Percentiles rank a stretch among this genome's conserved stretches.
Evolutionary conservation across 768 basidiomycete species (phyloP).

Genomic region (Calocera cornea): DNA sequence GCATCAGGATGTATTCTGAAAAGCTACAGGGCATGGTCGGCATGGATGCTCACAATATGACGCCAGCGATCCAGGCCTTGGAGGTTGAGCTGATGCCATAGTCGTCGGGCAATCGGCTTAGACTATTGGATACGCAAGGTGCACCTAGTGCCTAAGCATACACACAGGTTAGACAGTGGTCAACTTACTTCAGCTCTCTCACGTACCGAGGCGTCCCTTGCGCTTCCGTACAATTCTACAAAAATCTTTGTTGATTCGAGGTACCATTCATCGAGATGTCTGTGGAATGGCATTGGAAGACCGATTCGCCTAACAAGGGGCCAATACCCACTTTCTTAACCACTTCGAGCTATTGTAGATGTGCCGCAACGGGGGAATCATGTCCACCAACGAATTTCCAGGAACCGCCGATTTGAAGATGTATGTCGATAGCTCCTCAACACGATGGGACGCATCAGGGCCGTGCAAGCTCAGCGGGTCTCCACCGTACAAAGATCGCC

Average conservation of each 20-base stretch:
- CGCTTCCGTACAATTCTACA: background rate
- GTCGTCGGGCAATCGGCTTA: background rate
- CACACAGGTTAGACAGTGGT: no score
- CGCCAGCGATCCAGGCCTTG: background rate
- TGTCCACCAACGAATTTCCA: background rate
- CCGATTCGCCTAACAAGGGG: background rate
- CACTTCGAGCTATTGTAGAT: background rate
- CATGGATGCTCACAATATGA: background rate
- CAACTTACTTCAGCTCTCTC: background rate
- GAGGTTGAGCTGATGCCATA: background rate
- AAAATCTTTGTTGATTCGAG: background rate
- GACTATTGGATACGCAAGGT: background rate
- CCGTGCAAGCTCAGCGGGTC: background rate
- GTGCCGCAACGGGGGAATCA: background rate
- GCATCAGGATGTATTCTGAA: background rate
- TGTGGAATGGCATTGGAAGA: background rate
- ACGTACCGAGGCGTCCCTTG: background rate
- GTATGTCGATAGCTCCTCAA: background rate
- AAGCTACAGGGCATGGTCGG: no score
- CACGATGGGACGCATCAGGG: background rate
- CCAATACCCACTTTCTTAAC: background rate
- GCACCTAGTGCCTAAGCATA: background rate
- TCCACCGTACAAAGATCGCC: background rate
- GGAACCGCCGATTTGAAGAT: background rate
- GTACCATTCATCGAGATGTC: background rate